Conservation (phyloP, 2,329 filamentous ascomycete species). For the Madurella mycetomatis region DNA sequence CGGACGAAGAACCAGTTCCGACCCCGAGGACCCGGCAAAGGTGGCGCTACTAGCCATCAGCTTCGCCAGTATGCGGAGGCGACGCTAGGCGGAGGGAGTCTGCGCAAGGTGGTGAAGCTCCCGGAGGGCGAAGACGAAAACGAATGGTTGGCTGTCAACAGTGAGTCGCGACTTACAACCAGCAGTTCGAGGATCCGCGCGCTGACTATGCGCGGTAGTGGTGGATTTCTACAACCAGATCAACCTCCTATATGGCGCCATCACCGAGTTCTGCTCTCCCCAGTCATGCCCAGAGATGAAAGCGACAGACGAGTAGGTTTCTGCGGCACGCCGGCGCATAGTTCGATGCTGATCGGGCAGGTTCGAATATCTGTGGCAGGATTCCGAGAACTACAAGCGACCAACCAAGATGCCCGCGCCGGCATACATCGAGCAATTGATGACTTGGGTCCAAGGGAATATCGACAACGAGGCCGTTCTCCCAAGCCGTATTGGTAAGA, state of each 20-base stretch:
- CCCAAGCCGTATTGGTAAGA: conserved; percentile 79
- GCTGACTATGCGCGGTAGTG: conserved; percentile 53
- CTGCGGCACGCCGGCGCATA: neutral
- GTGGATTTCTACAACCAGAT: conserved; percentile 99
- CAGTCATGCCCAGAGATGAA: conserved; percentile 99
- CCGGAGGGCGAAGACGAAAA: conserved; percentile 97
- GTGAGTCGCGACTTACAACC: conserved; percentile 46
- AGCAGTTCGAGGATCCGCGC: neutral
- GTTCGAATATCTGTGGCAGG: conserved; percentile 99
- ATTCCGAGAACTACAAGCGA: conserved; percentile 86
- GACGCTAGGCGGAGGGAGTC: conserved; percentile 86
- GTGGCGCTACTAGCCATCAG: conserved; percentile 82
- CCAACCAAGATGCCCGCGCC: conserved; percentile 98
- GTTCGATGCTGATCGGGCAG: conserved; percentile 39
- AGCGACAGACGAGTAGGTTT: conserved; percentile 87
- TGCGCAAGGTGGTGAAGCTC: conserved; percentile 93
- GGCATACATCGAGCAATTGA: conserved; percentile 95
- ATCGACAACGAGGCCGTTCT: conserved; percentile 95
- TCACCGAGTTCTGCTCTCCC: conserved; percentile 98
- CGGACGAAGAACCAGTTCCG: conserved; percentile 88
- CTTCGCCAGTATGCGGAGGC: conserved; percentile 97
- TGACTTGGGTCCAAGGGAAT: conserved; percentile 92
- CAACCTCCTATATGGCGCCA: conserved; percentile 96
- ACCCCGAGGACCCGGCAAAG: conserved; percentile 77
- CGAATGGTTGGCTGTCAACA: conserved; percentile 97